Evolutionary conservation across 495 filamentous ascomycete genomes (phyloP).

Genomic region (Talaromyces ruber): DNA sequence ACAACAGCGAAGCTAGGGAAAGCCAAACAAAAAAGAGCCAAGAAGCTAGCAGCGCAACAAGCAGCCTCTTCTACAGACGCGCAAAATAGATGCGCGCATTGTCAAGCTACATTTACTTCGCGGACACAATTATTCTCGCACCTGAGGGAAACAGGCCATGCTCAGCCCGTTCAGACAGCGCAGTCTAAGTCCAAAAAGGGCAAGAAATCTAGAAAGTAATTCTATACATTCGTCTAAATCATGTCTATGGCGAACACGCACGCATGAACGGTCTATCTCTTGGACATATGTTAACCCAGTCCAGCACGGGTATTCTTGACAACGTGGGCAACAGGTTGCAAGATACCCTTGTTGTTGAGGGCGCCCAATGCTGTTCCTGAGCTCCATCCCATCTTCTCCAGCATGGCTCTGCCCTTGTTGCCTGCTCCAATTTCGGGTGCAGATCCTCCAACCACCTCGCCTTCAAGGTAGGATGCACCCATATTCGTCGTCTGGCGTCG

Average conservation of each 20-base stretch:
- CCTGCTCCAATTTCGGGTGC: constrained; percentile 77
- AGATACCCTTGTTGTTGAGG: constrained; percentile 75
- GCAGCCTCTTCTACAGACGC: constrained; percentile 6
- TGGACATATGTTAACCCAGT: constrained; percentile 52
- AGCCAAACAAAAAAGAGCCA: constrained; percentile 81
- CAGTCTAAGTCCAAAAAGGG: constrained; percentile 16
- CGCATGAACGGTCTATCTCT: not conserved
- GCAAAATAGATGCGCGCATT: constrained; percentile 46
- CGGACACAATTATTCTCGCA: constrained; percentile 68
- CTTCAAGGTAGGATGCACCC: constrained; percentile 59
- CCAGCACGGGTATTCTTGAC: constrained; percentile 82
- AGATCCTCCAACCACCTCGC: constrained; percentile 79
- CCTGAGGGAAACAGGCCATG: constrained; percentile 56
- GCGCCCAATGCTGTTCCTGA: constrained; percentile 81
- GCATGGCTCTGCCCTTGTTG: constrained; percentile 78
- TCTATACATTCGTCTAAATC: not conserved
- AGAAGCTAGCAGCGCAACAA: constrained; percentile 56
- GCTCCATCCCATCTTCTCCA: constrained; percentile 98
- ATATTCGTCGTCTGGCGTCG: constrained; percentile 23
- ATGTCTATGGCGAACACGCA: not conserved
- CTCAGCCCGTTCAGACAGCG: constrained; percentile 32
- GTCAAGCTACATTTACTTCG: constrained; percentile 53
- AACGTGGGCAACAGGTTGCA: constrained; percentile 78
- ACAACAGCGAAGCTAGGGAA: constrained; percentile 59
- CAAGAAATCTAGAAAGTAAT: constrained; percentile 13